Evolutionary conservation across 164 flowering plant genomes (phyloP), one percentile per base, ranked within the genome.

Genomic region (Echeveria elegans): DNA sequence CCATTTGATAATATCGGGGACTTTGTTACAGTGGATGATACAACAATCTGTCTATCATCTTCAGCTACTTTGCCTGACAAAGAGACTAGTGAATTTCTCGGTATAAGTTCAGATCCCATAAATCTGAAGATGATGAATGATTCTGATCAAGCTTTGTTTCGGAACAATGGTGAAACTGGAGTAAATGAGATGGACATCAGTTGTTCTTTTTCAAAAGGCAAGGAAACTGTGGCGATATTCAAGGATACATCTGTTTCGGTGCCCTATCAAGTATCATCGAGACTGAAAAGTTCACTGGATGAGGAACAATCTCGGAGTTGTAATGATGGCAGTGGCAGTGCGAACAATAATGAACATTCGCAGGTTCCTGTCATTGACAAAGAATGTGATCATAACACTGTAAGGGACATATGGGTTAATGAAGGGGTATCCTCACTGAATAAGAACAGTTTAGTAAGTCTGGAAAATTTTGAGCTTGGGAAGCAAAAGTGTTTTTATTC

Each of bases 371-470:
- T 76, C 64, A 80, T 85, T 68, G 82, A 72, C 72, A 78, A 83
- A 71, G 88, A 76, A 70, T 77, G 61, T 53, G 59, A 62, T 68
- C 73, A 50, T 75, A 71, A 74, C 71, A 74, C 70, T 50, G 74
- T 84, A 34, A 88, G 83, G 76, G 90, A 88, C 67, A 83, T 86
- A 10, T 79, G 88, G 64, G 60, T 83, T 23, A 88, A 88, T 71
- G 86, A 85, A 18, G 88, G 88, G 45, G 75, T 79, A 41, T 82
- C 79, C 65, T 74, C 79, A 5, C 64, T 63, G 24, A 80, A 77
- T 64, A 82, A 77, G 74, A 68, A 62, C 66, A 70, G 77, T 72
- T 34, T 74, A 70, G 81, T 74, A 63, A 70, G 26, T 21, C 28
- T n/a, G 21, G 28, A 50, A n/a, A 26, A 29, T 16, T 10, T 24